Conservation (phyloP, 192 early-diverging fungal species). For the Chytriomyces sp. region DNA sequence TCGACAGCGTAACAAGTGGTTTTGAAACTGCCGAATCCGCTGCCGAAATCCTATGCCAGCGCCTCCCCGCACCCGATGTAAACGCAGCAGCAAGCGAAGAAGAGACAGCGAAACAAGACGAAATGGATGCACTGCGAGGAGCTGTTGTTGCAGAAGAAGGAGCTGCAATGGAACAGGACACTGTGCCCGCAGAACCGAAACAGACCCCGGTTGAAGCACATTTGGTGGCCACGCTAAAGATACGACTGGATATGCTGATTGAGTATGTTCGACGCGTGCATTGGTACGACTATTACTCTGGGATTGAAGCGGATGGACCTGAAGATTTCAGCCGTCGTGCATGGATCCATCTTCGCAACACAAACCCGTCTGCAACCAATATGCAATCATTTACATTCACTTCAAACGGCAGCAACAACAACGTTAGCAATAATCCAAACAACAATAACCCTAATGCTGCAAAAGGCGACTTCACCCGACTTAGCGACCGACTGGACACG, state of each 20-base stretch:
- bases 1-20: slow-evolving; percentile 34
- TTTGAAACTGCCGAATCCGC: not conserved
- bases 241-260: slow-evolving; percentile 79
- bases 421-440: too few species aligned
- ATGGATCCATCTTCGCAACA: slow-evolving; percentile 47
- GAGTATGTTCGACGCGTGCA: slow-evolving; percentile 89
- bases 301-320: slow-evolving; percentile 72
- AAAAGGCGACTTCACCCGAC: slow-evolving; percentile 33
- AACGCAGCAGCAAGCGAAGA: not conserved
- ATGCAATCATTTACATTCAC: not conserved
- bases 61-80: not conserved
- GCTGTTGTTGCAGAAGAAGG: not conserved
- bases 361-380: slow-evolving; percentile 46
- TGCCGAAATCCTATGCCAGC: not conserved
- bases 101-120: not conserved
- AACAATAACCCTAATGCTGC: not conserved
- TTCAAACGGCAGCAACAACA: too few species aligned
- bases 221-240: slow-evolving; percentile 23
- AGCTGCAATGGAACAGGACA: not conserved
- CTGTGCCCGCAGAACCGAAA: not conserved
- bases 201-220: slow-evolving; percentile 12
- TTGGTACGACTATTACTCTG: slow-evolving; percentile 93
- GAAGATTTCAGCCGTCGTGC: slow-evolving; percentile 89
- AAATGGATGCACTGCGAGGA: slow-evolving; percentile 5
- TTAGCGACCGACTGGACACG: slow-evolving; percentile 45